Evolutionary conservation across 805 yeast species (phyloP), one percentile per base, ranked within the genome.

Genomic region (Nakazawaea ernobii): DNA sequence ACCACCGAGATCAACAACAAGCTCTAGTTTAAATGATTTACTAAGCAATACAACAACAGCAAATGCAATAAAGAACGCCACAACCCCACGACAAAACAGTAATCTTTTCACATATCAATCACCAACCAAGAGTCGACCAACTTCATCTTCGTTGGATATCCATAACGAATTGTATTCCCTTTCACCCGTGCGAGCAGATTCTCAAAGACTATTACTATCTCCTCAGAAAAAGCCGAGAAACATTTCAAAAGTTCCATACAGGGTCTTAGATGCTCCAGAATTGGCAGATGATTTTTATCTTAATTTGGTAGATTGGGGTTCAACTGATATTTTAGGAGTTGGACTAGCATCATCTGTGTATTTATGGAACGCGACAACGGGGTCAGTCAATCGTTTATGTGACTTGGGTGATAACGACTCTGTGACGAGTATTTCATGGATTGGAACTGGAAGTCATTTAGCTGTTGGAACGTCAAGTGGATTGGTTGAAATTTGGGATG

Each of bases 201-300:
- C 92, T 1, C 96, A 91, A 56, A 76, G 79, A 55, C 65, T 91
- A 26, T 69, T 94, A 39, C 66, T 91, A 43, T 83, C 92, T 1
- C 97, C 97, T 0, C 83, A 85, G 49, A 88, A 84, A 64, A 84
- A 80, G 58, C 79, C 85, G 1, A 69, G 99, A 39, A 75, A 78
- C 29, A 86, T 94, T 17, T 74, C 94, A 3, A 87, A 86, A 59
- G 87, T 90, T 1, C 98, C 99, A 0, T 90, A 85, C 59, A 74
- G 96, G 48, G 97, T 92, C 5, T 74, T 92, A 39, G 99, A 92
- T 67, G 99, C 99, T 0, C 99, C 98, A 0, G 96, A 89, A 42
- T 70, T 94, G 20, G 89, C 89, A 6, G 98, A 94, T 62, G 98
- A 92, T 61, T 92, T 91, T 60, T 92, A 92, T 61, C 73, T 90